phyloP scores from a whole-genome alignment of 2,329 filamentous ascomycete species.

The Thielaviopsis cerberus region DNA sequence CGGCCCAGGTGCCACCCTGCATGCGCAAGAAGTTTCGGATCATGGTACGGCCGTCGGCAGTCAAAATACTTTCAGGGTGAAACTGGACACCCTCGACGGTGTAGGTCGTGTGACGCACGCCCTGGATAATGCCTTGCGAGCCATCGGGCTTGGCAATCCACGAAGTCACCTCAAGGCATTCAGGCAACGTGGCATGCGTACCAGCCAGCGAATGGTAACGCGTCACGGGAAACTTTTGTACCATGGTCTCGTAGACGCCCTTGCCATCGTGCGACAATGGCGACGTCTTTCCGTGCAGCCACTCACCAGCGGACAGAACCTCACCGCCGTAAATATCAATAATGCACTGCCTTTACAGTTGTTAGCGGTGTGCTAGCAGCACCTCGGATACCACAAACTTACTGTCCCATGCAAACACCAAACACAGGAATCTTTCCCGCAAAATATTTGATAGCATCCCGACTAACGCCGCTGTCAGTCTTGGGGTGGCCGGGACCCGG shows the following conservation, averaged over 20 bases:
- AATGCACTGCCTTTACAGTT: conserved; percentile 59
- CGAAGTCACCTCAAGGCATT: conserved; percentile 73
- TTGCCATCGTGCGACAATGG: conserved; percentile 73
- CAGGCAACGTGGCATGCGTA: conserved; percentile 69
- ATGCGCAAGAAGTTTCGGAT: conserved; percentile 79
- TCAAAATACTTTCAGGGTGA: conserved; percentile 91
- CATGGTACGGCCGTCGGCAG: conserved; percentile 73
- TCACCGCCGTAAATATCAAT: conserved; percentile 83
- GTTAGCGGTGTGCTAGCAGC: background rate
- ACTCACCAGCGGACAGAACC: conserved; percentile 85
- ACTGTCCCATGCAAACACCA: conserved; percentile 98
- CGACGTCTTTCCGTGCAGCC: conserved; percentile 92
- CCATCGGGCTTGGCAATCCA: conserved; percentile 66
- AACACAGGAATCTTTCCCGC: conserved; percentile 86
- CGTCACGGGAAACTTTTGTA: conserved; percentile 70
- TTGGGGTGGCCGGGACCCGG: conserved; percentile 85
- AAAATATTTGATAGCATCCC: conserved; percentile 78
- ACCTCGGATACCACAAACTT: conserved; percentile 20
- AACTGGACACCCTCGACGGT: conserved; percentile 94
- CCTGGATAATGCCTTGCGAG: conserved; percentile 81
- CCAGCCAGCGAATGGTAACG: conserved; percentile 92
- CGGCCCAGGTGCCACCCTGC: conserved; percentile 79
- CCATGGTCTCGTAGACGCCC: conserved; percentile 73
- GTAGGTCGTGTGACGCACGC: conserved; percentile 79
- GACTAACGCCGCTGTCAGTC: conserved; percentile 83